Conservation (phyloP, 2,329 filamentous ascomycete species). For the Lasiodiplodia gonubiensis region DNA sequence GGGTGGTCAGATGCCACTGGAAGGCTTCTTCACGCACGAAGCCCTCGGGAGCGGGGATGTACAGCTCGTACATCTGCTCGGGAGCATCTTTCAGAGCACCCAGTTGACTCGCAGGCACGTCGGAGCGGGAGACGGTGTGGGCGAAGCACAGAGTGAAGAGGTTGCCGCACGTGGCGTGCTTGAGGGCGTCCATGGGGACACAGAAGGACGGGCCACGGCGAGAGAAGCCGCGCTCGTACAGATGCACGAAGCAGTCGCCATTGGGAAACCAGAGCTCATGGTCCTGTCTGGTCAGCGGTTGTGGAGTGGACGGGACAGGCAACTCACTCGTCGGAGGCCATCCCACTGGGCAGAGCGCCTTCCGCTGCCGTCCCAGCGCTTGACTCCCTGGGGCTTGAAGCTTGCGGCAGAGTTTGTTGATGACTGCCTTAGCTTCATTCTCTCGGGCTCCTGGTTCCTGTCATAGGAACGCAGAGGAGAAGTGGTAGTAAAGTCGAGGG, state of each 20-base stretch:
- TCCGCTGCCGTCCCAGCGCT: constrained; percentile 47
- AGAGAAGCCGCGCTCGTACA: constrained; percentile 70
- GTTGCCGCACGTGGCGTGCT: constrained; percentile 63
- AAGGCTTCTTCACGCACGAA: constrained; percentile 62
- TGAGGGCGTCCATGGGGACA: constrained; percentile 64
- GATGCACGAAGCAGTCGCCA: constrained; percentile 72
- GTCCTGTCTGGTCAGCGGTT: constrained; percentile 59
- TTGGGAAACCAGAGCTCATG: constrained; percentile 71
- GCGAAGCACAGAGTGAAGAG: constrained; percentile 59
- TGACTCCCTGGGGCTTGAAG: constrained; percentile 35
- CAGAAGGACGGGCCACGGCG: constrained; percentile 71
- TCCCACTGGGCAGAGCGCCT: constrained; percentile 49
- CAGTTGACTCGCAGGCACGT: constrained; percentile 11
- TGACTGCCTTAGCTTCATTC: constrained; percentile 24
- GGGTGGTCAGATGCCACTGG: constrained; percentile 69
- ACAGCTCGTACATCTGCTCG: constrained; percentile 60
- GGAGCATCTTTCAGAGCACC: constrained; percentile 15
- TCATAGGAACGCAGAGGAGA: constrained; percentile 3
- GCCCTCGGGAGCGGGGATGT: constrained; percentile 68
- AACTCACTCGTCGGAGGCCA: constrained; percentile 51
- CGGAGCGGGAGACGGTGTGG: constrained; percentile 37
- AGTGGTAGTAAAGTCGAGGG: neutral
- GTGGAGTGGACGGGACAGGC: neutral
- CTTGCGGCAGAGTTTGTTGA: constrained; percentile 13
- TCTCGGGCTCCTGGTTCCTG: neutral